Conservation (phyloP, 345 rosid genomes). For the Odontarrhena argentea region DNA sequence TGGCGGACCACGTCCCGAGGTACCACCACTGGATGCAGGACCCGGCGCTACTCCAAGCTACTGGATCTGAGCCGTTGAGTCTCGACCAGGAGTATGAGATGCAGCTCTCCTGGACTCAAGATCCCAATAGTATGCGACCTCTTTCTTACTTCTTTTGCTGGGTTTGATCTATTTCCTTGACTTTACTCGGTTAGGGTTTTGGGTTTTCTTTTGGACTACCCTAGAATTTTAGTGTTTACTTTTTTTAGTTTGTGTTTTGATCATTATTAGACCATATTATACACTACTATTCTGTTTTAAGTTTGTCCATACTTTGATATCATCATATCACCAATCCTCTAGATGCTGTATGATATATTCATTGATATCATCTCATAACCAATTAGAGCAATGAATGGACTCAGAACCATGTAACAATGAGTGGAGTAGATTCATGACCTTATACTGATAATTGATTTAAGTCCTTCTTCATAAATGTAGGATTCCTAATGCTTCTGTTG, state of each 20-base stretch:
- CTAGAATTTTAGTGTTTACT: neutral
- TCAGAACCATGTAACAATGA: neutral
- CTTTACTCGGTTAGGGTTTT: conserved; percentile 20
- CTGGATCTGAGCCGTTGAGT: conserved; percentile 88
- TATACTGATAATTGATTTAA: neutral
- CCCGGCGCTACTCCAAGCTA: conserved; percentile 73
- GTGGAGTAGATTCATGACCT: neutral
- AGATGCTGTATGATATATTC: neutral
- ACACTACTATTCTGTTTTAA: neutral
- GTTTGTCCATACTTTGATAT: neutral
- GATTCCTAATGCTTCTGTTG: conserved; percentile 9
- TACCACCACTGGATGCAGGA: conserved; percentile 96
- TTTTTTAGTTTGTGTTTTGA: neutral
- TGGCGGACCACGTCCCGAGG: conserved; percentile 75
- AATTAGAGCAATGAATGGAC: neutral
- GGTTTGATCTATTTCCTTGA: neutral
- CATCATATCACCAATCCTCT: neutral
- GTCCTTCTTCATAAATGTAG: neutral
- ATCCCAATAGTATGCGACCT: conserved; percentile 64
- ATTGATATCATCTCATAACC: neutral
- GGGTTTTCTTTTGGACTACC: neutral
- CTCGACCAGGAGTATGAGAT: conserved; percentile 77
- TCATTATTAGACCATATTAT: neutral
- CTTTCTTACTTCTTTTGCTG: neutral
- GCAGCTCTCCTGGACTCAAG: conserved; percentile 90